Percentiles rank a stretch among this genome's conserved stretches.
Evolutionary conservation across 176 grass and related monocot species (phyloP).

Genomic region (Eremochloa ophiuroides): DNA sequence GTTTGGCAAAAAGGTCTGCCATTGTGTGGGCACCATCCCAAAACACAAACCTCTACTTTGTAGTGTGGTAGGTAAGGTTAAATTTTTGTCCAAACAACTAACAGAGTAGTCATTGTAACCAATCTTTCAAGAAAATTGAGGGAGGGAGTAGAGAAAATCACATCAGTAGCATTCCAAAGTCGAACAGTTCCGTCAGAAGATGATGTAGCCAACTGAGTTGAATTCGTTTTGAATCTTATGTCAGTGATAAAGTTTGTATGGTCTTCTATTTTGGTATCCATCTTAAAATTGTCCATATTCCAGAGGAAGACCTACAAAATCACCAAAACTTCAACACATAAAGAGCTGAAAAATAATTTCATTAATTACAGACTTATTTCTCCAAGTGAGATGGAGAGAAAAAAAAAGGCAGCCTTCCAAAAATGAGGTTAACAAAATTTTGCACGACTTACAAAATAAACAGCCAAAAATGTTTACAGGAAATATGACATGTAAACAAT

Average conservation of each 20-base stretch:
- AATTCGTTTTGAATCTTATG: slow-evolving; percentile 72
- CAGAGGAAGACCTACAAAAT: slow-evolving; percentile 62
- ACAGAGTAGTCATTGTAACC: neutral
- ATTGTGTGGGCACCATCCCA: neutral
- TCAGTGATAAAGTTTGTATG: slow-evolving; percentile 70
- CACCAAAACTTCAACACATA: slow-evolving; percentile 3
- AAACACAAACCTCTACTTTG: neutral
- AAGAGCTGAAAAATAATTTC: neutral
- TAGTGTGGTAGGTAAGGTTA: neutral
- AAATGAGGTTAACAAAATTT: neutral
- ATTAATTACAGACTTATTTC: neutral
- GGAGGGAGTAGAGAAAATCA: slow-evolving; percentile 20
- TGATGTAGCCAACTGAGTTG: slow-evolving; percentile 80
- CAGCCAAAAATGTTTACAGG: neutral
- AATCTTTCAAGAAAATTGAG: neutral
- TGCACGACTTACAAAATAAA: neutral
- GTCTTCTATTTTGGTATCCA: slow-evolving; percentile 57
- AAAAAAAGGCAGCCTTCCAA: neutral
- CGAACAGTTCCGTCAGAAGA: slow-evolving; percentile 77
- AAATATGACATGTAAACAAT: slow-evolving; percentile 1
- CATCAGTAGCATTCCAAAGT: slow-evolving; percentile 64
- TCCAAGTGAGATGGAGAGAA: neutral
- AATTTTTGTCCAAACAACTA: neutral
- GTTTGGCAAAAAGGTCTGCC: neutral
- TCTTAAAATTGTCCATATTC: slow-evolving; percentile 71